Base-by-base conservation (phyloP, 176 grass and related monocot species). In the Pontederia crassipes region DNA sequence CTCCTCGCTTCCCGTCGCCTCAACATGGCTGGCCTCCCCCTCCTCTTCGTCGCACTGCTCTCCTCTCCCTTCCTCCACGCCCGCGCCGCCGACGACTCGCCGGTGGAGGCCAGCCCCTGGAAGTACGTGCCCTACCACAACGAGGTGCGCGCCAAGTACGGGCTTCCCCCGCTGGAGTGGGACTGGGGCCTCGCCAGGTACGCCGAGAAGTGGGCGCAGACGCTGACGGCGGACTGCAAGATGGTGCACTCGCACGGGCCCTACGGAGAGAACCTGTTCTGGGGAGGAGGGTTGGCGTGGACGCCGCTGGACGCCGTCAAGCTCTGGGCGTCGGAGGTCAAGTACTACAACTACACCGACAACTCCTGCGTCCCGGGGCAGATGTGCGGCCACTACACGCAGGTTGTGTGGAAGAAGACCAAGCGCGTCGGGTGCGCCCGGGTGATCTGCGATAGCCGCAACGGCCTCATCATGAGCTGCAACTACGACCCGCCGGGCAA, bases 191-290 rank as follows among this genome's bases (percentile, higher is more conserved):
- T 72, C 26, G 56, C 69, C 8, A 57, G 57, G 20, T 72, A 61
- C 69, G 57, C 69, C 0, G 48, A 48, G 57, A 14, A 48, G 57
- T 72, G 69, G 69, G 13, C 69, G 0, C 15, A 45, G 3, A 12
- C 13, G 12, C 48, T 47, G 48, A 14, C 48, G 1, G 7, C 3
- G 10, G n/a, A 61, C 4, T 72, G 69, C 48, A 12, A 46, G 45
- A 61, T 52, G 20, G 12, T 12, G 24, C 69, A 72, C 69, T 72
- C 69, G 8, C 9, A 45, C 9, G 69, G 69, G 4, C 69, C 69
- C 20, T 72, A 72, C 69, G 69, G 69, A 0, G 69, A 72, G 56
- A 72, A 72, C 69, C 26, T 72, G 13, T 72, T 72, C 69, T 72
- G 69, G 69, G 69, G 69, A 48, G 46, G 24, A 0, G 69, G 69